These are phyloP conservation scores for Oryza glumipatula DNA, from an alignment of 176 grass and related monocot genomes.

Conservation along the genomic window DNA sequence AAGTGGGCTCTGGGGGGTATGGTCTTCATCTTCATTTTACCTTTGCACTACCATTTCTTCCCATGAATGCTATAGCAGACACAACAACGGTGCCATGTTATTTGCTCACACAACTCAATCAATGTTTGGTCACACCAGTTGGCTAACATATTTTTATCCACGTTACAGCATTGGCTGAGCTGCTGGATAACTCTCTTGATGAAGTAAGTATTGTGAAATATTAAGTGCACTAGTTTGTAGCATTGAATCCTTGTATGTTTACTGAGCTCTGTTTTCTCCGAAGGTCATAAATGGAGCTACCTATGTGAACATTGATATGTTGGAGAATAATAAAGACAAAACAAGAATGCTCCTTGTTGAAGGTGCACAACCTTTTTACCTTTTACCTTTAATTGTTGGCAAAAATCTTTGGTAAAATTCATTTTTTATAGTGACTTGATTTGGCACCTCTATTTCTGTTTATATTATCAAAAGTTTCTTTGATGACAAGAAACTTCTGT, in stretches of 20 bases:
- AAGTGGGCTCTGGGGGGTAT: constrained; percentile 98
- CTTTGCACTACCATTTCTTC: constrained; percentile 25
- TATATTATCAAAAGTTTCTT: constrained; percentile 29
- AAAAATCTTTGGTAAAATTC: constrained; percentile 20
- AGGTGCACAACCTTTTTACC: constrained; percentile 57
- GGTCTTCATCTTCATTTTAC: constrained; percentile 23
- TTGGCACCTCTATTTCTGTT: constrained; percentile 9
- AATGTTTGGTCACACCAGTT: constrained; percentile 40
- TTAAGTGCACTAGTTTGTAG: constrained; percentile 25
- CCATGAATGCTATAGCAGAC: constrained; percentile 13
- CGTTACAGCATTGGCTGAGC: constrained; percentile 90
- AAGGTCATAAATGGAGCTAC: constrained; percentile 92
- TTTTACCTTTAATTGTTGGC: constrained; percentile 12
- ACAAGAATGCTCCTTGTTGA: constrained; percentile 89
- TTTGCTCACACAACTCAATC: constrained; percentile 25
- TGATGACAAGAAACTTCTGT: constrained; percentile 6
- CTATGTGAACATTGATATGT: constrained; percentile 91
- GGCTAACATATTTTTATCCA: constrained; percentile 38
- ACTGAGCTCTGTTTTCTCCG: constrained; percentile 30
- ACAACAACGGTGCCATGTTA: neutral
- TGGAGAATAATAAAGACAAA: constrained; percentile 76
- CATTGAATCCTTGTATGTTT: constrained; percentile 26
- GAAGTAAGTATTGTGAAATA: constrained; percentile 60
- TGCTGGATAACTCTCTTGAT: constrained; percentile 94
- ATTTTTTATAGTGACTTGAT: neutral